These are phyloP conservation scores for Chalciporus sp. DNA, from an alignment of 1,284 basidiomycete genomes.

Conservation along the genomic window DNA sequence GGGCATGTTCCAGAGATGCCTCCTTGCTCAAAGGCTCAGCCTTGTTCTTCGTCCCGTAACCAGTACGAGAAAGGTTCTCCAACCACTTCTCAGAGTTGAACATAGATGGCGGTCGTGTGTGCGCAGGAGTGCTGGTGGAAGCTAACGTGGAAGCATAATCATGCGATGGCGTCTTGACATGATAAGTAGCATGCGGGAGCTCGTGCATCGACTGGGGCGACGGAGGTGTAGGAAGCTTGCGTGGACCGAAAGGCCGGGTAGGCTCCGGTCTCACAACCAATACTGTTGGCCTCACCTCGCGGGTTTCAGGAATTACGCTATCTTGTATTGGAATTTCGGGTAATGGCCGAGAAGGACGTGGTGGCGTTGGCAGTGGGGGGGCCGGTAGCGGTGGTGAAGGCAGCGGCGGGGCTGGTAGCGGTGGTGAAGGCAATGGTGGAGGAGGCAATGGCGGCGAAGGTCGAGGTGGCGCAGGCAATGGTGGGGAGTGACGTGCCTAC, in stretches of 20 bases:
- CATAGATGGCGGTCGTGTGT: slow-evolving; percentile 36
- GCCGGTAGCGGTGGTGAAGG: slow-evolving; percentile 25
- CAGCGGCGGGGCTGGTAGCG: background rate
- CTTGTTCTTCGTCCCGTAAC: slow-evolving; percentile 26
- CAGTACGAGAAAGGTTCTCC: slow-evolving; percentile 27
- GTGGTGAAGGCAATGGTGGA: slow-evolving; percentile 26
- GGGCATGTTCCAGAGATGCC: slow-evolving; percentile 26
- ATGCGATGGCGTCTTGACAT: slow-evolving; percentile 25
- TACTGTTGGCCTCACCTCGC: slow-evolving; percentile 23
- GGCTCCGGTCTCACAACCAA: slow-evolving; percentile 23
- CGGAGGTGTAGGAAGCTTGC: slow-evolving; percentile 38
- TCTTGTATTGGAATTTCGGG: slow-evolving; percentile 34
- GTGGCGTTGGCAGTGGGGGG: slow-evolving; percentile 33
- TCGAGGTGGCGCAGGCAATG: slow-evolving; percentile 28
- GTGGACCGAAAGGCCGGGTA: slow-evolving; percentile 27
- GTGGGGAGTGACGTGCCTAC: slow-evolving; percentile 34
- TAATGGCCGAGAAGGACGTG: slow-evolving; percentile 31
- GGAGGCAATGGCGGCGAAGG: slow-evolving; percentile 15
- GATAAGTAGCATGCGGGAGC: slow-evolving; percentile 12
- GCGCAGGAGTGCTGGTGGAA: slow-evolving; percentile 36
- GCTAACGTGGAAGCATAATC: slow-evolving; percentile 30
- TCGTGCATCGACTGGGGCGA: slow-evolving; percentile 32
- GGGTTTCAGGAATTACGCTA: slow-evolving; percentile 12
- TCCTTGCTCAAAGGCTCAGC: slow-evolving; percentile 28
- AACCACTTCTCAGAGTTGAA: slow-evolving; percentile 35